phyloP scores from a whole-genome alignment of 768 basidiomycete species.

The Mycena capillaripes region DNA sequence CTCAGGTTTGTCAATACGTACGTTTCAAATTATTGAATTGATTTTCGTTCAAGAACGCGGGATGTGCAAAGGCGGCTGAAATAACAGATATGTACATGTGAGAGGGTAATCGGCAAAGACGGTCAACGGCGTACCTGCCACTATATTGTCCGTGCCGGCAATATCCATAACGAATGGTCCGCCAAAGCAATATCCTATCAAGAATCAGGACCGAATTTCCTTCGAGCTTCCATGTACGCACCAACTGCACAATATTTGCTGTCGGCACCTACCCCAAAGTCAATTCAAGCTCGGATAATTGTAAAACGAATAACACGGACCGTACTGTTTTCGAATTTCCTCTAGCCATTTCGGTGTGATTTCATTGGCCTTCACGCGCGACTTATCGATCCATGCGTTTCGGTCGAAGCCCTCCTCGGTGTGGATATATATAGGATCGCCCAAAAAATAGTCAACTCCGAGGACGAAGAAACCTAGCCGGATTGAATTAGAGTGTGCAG shows the following conservation, averaged over 20 bases:
- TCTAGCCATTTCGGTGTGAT: slow-evolving; percentile 66
- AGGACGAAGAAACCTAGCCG: slow-evolving; percentile 68
- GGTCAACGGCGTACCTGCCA: slow-evolving; percentile 54
- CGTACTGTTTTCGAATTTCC: slow-evolving; percentile 63
- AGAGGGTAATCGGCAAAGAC: neutral
- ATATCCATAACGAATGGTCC: slow-evolving; percentile 65
- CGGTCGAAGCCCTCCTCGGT: slow-evolving; percentile 54
- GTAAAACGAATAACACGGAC: slow-evolving; percentile 41
- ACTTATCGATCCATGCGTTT: slow-evolving; percentile 58
- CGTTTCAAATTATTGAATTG: slow-evolving; percentile 64
- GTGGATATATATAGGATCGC: slow-evolving; percentile 63
- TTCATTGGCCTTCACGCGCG: slow-evolving; percentile 51
- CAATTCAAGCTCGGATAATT: neutral
- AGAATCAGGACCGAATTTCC: neutral
- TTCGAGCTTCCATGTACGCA: neutral
- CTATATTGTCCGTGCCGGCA: slow-evolving; percentile 59
- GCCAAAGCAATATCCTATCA: slow-evolving; percentile 70
- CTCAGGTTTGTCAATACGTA: slow-evolving; percentile 39
- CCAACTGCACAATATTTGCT: slow-evolving; percentile 29
- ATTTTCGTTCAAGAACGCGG: slow-evolving; percentile 61
- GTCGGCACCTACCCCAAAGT: neutral
- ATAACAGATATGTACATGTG: neutral
- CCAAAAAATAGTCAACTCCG: slow-evolving; percentile 75
- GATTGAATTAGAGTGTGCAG: neutral
- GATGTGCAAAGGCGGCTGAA: slow-evolving; percentile 73